Evolutionary conservation across 2,329 filamentous ascomycete genomes (phyloP).

Genomic region (Plenodomus biglobosus): DNA sequence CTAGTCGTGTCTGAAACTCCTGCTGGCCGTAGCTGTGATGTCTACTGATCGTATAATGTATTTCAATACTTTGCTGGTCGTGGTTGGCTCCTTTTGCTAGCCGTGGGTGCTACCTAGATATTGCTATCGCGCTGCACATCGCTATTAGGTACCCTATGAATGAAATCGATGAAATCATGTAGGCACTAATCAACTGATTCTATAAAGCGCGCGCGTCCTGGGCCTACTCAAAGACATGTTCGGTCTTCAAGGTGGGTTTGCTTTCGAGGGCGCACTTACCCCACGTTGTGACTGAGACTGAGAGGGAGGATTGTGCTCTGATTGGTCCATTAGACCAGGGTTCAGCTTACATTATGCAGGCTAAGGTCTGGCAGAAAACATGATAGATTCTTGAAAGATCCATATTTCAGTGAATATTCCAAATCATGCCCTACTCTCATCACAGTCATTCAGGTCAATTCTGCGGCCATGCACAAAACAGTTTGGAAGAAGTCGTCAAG

Average conservation of each 20-base stretch:
- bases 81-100: no score
- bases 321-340: not conserved
- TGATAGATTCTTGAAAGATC: not conserved
- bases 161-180: no score
- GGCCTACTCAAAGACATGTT: no score
- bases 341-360: not conserved
- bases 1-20: no score
- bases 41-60: not conserved
- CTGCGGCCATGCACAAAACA: slow-evolving; percentile 81
- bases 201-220: no score
- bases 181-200: no score
- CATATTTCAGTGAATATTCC: not conserved
- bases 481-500: slow-evolving; percentile 79
- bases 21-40: not conserved
- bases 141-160: no score
- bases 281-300: no score
- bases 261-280: no score
- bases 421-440: slow-evolving; percentile 88
- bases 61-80: not conserved
- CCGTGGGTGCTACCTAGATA: no score
- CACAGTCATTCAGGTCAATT: slow-evolving; percentile 98
- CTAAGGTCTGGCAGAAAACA: not conserved
- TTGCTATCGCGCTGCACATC: no score
- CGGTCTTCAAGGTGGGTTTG: no score
- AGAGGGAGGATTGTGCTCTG: not conserved